Percentiles rank a stretch among this genome's conserved stretches.
phyloP scores from a whole-genome alignment of 768 basidiomycete genomes.

The Leucogyrophana mollusca region DNA sequence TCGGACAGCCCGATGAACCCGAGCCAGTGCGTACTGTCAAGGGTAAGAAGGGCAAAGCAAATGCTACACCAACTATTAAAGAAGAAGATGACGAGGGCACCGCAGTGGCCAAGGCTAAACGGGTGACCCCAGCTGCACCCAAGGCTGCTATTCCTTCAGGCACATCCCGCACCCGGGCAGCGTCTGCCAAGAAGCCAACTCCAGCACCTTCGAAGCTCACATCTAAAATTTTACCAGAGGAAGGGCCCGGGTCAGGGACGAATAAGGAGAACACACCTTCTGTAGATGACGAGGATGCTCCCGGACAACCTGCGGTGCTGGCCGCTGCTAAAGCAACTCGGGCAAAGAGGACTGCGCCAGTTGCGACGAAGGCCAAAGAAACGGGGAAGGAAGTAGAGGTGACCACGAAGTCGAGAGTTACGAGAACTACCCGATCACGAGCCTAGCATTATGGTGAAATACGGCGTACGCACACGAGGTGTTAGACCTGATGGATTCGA shows the following conservation, averaged over 20 bases:
- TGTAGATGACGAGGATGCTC: slow-evolving; percentile 9
- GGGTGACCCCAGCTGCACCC: slow-evolving; percentile 3
- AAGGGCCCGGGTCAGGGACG: background rate
- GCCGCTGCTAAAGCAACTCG: background rate
- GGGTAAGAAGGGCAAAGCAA: slow-evolving; percentile 1
- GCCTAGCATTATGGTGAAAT: too few species aligned
- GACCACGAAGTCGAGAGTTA: slow-evolving; percentile 1
- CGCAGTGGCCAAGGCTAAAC: background rate
- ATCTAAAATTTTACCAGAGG: background rate
- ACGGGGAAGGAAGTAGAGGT: slow-evolving; percentile 7
- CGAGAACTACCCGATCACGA: too few species aligned
- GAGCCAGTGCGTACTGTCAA: slow-evolving; percentile 1
- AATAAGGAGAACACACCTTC: slow-evolving; percentile 14
- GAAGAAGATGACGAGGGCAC: slow-evolving; percentile 5
- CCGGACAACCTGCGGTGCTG: background rate
- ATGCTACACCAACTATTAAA: slow-evolving; percentile 9
- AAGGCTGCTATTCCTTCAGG: background rate
- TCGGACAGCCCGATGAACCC: slow-evolving; percentile 5
- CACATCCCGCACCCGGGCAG: background rate
- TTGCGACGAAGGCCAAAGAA: background rate
- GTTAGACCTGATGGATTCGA: too few species aligned
- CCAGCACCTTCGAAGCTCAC: background rate
- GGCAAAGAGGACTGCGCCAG: background rate
- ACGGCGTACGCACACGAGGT: too few species aligned
- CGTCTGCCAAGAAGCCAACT: background rate